Base-by-base conservation (phyloP, 1,284 basidiomycete genomes). In the Malassezia japonica region DNA sequence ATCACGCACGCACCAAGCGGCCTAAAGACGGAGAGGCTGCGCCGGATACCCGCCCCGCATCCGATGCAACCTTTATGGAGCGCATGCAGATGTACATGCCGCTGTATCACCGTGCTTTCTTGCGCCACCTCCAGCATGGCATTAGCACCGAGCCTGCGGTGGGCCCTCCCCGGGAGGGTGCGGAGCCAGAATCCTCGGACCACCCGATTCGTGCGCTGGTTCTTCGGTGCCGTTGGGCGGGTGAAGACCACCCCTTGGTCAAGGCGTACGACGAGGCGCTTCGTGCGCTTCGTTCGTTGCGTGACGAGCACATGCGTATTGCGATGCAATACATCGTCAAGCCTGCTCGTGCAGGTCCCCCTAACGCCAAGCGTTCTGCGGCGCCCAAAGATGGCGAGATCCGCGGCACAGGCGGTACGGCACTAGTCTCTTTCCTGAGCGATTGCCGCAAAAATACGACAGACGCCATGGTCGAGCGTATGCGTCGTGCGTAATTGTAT, bases 251-350 rank as follows among this genome's bases (percentile, higher is more conserved):
- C 27, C 55, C 56, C 10, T 54, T 68, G 12, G 59, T 60, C 7
- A 50, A 45, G 2, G 57, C 66, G 2, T 94, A 89, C 72, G 87
- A 94, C 65, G 69, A 64, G 3, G 83, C 85, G 0, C 79, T 94
- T 6, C 73, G 74, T 7, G 79, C 86, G 3, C 77, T 95, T 48
- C 87, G 87, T 74, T 75, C 78, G 42, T 84, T 95, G 70, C 79
- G 90, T 42, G 86, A 92, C 65, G 83, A 83, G 39, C 91, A 94
- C 74, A 84, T 95, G 76, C 80, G 82, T 46, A 84, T 94, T 50
- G 88, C 85, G 20, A 80, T 85, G 24, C 66, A 86, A 43, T 92
- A 91, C 74, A 89, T 68, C 47, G 58, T 70, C 20, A 52, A 58
- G 9, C 67, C 67, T 40, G 59, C 65, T n/a, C 56, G 63, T 2